Evolutionary conservation across 2,329 filamentous ascomycete species (phyloP).

Genomic region (Microascus cirrosus): DNA sequence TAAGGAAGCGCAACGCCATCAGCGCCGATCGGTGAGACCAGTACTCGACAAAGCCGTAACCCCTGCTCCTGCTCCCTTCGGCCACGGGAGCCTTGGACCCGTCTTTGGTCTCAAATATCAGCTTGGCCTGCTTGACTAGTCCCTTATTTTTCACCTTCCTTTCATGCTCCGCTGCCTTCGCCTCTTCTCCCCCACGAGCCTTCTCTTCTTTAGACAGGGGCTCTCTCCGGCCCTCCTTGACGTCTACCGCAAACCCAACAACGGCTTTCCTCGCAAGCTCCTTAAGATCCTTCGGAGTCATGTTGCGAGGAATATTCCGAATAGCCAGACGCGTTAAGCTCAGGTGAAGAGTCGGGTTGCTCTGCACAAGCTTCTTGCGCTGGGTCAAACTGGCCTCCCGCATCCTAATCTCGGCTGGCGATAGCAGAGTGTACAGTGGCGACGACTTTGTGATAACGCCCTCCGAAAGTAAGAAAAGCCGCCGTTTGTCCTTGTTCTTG

Average conservation of each 20-base stretch:
- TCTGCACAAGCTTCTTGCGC: conserved; percentile 80
- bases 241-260: conserved; percentile 86
- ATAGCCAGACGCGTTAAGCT: conserved; percentile 84
- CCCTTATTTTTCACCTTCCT: conserved; percentile 73
- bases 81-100: conserved; percentile 75
- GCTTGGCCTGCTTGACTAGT: conserved; percentile 86
- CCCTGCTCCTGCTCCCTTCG: conserved; percentile 69
- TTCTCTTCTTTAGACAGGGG: conserved; percentile 86
- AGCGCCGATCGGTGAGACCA: conserved; percentile 85
- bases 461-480: conserved; percentile 78
- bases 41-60: conserved; percentile 97
- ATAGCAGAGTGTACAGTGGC: conserved; percentile 63
- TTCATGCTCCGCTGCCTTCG: conserved; percentile 67
- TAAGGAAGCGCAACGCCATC: conserved; percentile 90
- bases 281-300: conserved; percentile 82
- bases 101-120: conserved; percentile 81
- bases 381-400: conserved; percentile 79
- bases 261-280: conserved; percentile 83
- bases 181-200: conserved; percentile 65
- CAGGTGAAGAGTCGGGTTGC: conserved; percentile 79
- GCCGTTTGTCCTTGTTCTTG: conserved; percentile 78
- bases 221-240: conserved; percentile 64
- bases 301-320: conserved; percentile 76
- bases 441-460: conserved; percentile 72
- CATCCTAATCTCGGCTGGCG: conserved; percentile 74